These are phyloP conservation scores for Chrysanthemum makinoi DNA, from an alignment of 129 eudicot genomes.

Conservation along the genomic window DNA sequence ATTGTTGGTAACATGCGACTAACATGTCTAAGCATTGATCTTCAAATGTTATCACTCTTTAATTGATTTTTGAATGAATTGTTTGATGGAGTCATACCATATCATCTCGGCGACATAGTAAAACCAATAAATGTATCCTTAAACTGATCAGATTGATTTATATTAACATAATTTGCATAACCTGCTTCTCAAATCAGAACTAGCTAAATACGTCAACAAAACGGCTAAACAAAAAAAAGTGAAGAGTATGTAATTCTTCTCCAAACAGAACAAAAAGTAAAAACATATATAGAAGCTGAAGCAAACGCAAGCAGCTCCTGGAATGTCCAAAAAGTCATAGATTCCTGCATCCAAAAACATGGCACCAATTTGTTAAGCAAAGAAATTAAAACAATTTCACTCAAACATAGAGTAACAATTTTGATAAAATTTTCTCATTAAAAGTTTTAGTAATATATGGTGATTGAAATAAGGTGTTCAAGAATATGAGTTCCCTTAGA, in stretches of 20 bases:
- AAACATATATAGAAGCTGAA: neutral
- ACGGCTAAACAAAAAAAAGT: neutral
- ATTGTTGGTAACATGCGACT: too few relatives aligned
- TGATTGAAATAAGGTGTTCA: too few relatives aligned
- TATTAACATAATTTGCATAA: neutral
- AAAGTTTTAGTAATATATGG: neutral
- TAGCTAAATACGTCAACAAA: neutral
- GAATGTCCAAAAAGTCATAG: neutral
- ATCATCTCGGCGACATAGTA: neutral
- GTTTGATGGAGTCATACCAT: neutral
- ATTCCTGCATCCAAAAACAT: slow-evolving; percentile 1
- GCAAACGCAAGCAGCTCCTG: neutral
- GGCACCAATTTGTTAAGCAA: neutral
- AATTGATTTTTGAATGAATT: too few relatives aligned
- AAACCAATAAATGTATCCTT: neutral
- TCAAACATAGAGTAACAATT: neutral
- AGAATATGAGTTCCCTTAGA: too few relatives aligned
- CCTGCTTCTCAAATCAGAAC: neutral
- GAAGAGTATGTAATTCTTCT: neutral
- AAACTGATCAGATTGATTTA: neutral
- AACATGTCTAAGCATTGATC: too few relatives aligned
- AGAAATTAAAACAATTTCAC: neutral
- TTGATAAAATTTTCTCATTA: neutral
- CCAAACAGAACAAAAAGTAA: neutral
- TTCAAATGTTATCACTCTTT: too few relatives aligned